Base-by-base conservation (phyloP, 371 early-diverging fungal genomes). In the Phascolomyces articulosus region DNA sequence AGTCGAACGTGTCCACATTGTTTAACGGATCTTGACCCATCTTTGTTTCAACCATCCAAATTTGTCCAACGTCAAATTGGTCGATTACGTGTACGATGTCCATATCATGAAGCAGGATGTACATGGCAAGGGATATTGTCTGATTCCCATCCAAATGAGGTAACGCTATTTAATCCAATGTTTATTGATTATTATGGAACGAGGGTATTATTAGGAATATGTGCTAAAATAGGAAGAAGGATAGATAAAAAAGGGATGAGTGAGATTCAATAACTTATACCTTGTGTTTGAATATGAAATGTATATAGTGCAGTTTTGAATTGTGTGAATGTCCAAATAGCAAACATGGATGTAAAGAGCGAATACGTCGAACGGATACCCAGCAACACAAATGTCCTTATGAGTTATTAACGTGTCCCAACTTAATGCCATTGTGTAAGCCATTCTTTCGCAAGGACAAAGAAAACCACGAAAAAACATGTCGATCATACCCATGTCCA, bases 61-160 rank as follows among this genome's bases (percentile, higher is more conserved):
- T 83, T 83, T 63, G 83, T 75, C 10, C 60, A 68, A 40, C 68
- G 83, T 40, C 83, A 80, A 58, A 70, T 83, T 44, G 70, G 79
- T 23, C 63, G 83, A 27, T 66, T 83, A 41, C 71, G 78, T 44
- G 65, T 75, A 18, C 60, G 69, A 58, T 83, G 83, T 67, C 48
- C 54, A 16, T 68, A 73, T 63, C 58, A 71, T n/a, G 57, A 56
- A 4, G 63, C 58, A 23, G 83, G 83, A 0, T 83, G 83, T 68
- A 40, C 70, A 15, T 83, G 79, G 79, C 72, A 75, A 48, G 83
- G 83, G 2, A 49, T 78, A 7, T 62, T 70, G 10, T 73, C 73
- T 18, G 80, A 80, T 47, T 60, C 72, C 9, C 83, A 83, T 41
- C 49, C 63, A 26, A 40, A 64, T 20, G 62, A 79, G 57, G 82